A percentile compares a stretch with the other conserved stretches of the same genome.
Evolutionary conservation across 306 rosid species (phyloP).

Genomic region (Biancaea sappan): DNA sequence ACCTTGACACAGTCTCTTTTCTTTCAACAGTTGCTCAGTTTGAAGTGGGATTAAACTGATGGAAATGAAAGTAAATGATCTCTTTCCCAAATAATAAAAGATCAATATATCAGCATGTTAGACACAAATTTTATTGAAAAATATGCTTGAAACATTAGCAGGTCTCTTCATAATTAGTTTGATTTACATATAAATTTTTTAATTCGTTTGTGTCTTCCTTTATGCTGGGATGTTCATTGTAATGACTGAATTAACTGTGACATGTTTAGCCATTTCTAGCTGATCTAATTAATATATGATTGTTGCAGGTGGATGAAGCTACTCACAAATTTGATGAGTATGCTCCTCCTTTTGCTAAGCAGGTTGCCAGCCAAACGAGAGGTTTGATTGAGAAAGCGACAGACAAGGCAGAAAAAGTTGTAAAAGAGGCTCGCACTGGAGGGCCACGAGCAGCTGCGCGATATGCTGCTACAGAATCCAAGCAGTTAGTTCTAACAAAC

Average conservation of each 20-base stretch:
- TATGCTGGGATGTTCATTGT: conserved; percentile 2
- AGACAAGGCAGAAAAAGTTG: conserved; percentile 45
- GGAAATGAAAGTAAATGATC: too few relatives aligned
- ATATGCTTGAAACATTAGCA: not conserved
- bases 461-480: conserved; percentile 57
- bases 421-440: conserved; percentile 47
- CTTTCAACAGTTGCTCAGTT: not conserved
- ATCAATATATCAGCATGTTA: too few relatives aligned
- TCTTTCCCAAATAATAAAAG: too few relatives aligned
- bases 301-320: conserved; percentile 65
- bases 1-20: not conserved
- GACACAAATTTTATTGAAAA: too few relatives aligned
- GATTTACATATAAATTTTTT: not conserved
- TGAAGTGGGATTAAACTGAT: not conserved
- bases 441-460: conserved; percentile 67
- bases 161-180: too few relatives aligned
- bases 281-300: not conserved
- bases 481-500: conserved; percentile 50
- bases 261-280: not conserved
- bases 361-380: conserved; percentile 38
- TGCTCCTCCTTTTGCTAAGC: conserved; percentile 68
- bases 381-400: conserved; percentile 39
- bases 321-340: conserved; percentile 53
- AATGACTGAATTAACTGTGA: not conserved
- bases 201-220: not conserved